Base-by-base conservation (phyloP, 495 filamentous ascomycete species). In the Penicillium riverlandense region DNA sequence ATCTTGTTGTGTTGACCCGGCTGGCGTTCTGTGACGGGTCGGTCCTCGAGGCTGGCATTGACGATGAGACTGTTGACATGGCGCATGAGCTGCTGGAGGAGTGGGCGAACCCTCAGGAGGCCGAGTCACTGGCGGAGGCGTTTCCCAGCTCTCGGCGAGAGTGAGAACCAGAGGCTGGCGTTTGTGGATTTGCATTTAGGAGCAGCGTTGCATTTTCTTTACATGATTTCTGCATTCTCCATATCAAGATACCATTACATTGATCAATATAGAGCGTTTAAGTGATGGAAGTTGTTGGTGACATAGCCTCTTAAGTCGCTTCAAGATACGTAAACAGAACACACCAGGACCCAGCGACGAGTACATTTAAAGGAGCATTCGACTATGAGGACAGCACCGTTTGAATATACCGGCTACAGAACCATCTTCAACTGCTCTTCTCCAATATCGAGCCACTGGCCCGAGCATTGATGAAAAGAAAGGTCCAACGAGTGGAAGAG, bases 101-200 rank as follows among this genome's bases (percentile, higher is more conserved):
- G 41, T 74, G 74, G 52, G 70, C 85, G 16, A 85, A 76, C 50
- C 81, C 82, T 7, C 78, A 88, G 50, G 84, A 88, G 59, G 84
- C 81, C 2, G 81, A 84, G 58, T 80, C 73, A 6, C 59, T 88
- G 28, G 63, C 77, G 11, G 66, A 66, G 30, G 78, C 74, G 22
- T 85, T 82, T 58, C 69, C 66, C 8, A 72, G 62, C 45, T 64
- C 66, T 13, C 58, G 61, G 34, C 51, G 56, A 36, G 61, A 66
- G 9, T 61, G 55, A 32, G 47, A 44, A 40, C 8, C 16, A 32
- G 43, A 15, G 27, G 36, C 1, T 41, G 37, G 35, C 31, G 28
- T 14, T 34, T 34, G 35, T 44, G 39, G 30, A 32, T 11, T 38
- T 41, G 40, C 31, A 37, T 46, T 41, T 39, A 29, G 22, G 22